phyloP scores from a whole-genome alignment of 2,329 filamentous ascomycete species.

The Laburnicola sp. region DNA sequence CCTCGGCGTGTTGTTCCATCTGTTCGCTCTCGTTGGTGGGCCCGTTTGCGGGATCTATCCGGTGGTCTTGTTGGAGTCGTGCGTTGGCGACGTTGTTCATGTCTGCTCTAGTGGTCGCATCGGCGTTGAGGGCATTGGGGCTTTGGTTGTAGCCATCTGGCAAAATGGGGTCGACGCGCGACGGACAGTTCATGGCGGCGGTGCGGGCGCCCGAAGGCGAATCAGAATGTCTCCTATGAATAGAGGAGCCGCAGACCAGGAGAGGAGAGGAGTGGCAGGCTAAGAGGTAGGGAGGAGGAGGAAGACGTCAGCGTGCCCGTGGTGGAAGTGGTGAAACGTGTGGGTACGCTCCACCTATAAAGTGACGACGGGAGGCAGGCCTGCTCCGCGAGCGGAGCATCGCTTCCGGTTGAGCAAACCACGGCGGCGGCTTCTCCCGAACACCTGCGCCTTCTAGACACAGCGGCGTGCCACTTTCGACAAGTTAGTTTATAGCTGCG shows the following conservation, averaged over 20 bases:
- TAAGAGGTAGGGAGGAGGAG: neutral
- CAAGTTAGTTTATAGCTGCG: too few relatives aligned
- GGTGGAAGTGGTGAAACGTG: neutral
- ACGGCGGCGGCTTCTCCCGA: too few relatives aligned
- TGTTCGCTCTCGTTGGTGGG: conserved; percentile 14
- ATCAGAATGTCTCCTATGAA: neutral
- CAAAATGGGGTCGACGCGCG: conserved; percentile 58
- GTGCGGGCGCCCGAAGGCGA: neutral
- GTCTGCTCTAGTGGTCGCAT: conserved; percentile 64
- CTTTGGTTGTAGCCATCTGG: conserved; percentile 64
- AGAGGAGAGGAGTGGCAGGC: neutral
- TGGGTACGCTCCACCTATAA: neutral
- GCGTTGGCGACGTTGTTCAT: conserved; percentile 63
- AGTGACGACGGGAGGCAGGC: too few relatives aligned
- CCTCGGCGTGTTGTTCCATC: conserved; percentile 9
- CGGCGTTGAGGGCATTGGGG: conserved; percentile 60
- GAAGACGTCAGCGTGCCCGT: neutral
- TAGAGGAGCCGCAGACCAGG: neutral
- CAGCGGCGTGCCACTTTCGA: too few relatives aligned
- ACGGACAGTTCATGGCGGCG: conserved; percentile 65
- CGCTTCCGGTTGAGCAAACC: too few relatives aligned
- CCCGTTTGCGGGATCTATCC: conserved; percentile 25
- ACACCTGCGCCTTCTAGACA: too few relatives aligned
- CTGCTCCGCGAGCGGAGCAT: too few relatives aligned
- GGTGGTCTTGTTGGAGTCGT: conserved; percentile 53